These are phyloP conservation scores for Alternaria ventricosa DNA, from an alignment of 2,329 filamentous ascomycete species.

Conservation along the genomic window DNA sequence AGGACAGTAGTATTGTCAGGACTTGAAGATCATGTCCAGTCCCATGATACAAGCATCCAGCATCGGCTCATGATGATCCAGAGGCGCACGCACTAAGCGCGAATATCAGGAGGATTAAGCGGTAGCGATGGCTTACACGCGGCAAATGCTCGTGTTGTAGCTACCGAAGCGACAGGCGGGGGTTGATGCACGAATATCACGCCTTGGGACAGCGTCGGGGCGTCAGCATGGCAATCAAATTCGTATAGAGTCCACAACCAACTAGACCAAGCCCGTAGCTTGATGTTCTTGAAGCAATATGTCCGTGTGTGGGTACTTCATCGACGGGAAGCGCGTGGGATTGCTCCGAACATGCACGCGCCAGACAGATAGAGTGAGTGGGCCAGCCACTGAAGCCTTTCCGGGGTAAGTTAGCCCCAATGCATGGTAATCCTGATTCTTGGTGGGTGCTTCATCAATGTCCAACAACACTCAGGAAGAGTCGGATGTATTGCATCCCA, in stretches of 20 bases:
- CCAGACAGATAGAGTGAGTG: conserved; percentile 2
- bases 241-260: neutral
- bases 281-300: neutral
- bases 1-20: neutral
- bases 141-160: neutral
- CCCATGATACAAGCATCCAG: neutral
- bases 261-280: conserved; percentile 9
- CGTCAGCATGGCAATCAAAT: neutral
- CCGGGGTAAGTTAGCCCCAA: conserved; percentile 1
- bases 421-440: conserved; percentile 14
- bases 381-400: neutral
- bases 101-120: neutral
- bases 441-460: conserved; percentile 1
- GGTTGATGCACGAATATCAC: neutral
- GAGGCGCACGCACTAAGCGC: neutral
- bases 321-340: neutral
- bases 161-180: neutral
- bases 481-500: neutral
- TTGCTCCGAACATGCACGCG: conserved; percentile 12
- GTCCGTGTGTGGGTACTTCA: neutral
- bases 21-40: neutral
- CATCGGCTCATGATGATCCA: neutral
- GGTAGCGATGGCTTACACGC: neutral
- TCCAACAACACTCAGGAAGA: neutral
- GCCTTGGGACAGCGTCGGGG: neutral